A percentile compares a stretch with the other conserved stretches of the same genome.
phyloP scores from a whole-genome alignment of 345 rosid species.

The Eucalyptus viminalis region DNA sequence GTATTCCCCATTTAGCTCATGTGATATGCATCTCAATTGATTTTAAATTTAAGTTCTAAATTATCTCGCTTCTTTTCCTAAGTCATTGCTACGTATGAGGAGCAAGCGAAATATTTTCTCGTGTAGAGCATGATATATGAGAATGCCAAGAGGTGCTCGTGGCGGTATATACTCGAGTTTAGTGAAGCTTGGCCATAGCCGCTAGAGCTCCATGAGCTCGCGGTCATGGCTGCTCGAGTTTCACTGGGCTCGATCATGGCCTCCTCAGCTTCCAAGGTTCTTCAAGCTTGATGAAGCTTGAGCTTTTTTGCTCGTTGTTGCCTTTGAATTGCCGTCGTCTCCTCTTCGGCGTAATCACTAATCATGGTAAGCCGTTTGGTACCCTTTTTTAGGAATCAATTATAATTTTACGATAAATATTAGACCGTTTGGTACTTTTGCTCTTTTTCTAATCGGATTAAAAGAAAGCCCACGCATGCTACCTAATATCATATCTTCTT shows the following conservation, averaged over 20 bases:
- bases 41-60: background rate
- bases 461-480: background rate
- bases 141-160: background rate
- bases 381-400: background rate
- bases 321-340: too few species aligned
- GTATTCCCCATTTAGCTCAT: background rate
- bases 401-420: background rate
- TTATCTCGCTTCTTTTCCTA: background rate
- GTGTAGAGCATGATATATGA: background rate
- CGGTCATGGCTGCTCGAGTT: too few species aligned
- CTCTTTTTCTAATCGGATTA: background rate
- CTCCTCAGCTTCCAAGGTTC: too few species aligned
- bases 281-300: too few species aligned
- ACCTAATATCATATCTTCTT: background rate
- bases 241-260: too few species aligned
- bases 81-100: background rate
- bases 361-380: too few species aligned
- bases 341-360: too few species aligned
- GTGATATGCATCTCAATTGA: background rate
- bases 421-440: background rate
- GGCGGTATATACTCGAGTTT: too few species aligned
- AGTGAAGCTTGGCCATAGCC: too few species aligned
- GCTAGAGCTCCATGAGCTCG: too few species aligned
- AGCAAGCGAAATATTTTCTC: background rate
- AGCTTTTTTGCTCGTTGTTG: too few species aligned